Conservation (phyloP, 108 stramenopile genomes). For the Chaetoceros muelleri region DNA sequence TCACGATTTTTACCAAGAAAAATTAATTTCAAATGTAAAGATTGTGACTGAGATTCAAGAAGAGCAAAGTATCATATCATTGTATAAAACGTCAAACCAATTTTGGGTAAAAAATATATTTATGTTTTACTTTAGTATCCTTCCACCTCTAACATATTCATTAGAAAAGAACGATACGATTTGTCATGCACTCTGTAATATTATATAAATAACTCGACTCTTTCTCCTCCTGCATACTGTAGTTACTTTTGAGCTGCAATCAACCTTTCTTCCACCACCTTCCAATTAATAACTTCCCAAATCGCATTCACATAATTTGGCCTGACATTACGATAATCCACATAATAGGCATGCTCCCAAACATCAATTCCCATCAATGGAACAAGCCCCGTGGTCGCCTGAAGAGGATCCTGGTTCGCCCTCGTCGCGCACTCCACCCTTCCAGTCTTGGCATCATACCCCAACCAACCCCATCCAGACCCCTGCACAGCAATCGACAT, state of each 20-base stretch:
- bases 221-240: too few relatives aligned
- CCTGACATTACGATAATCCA: conserved; percentile 94
- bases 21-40: too few relatives aligned
- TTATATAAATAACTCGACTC: too few relatives aligned
- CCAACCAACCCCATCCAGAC: conserved; percentile 99
- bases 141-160: too few relatives aligned
- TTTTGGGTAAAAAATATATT: too few relatives aligned
- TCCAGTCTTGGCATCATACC: conserved; percentile 68
- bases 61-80: too few relatives aligned
- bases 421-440: conserved; percentile 77
- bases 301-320: conserved; percentile 93
- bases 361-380: conserved; percentile 98
- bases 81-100: too few relatives aligned
- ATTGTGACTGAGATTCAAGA: too few relatives aligned
- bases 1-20: too few relatives aligned
- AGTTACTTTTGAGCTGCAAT: conserved; percentile 32
- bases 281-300: conserved; percentile 90
- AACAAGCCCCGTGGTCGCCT: conserved; percentile 94
- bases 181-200: too few relatives aligned
- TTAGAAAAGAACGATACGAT: too few relatives aligned
- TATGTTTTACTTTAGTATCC: too few relatives aligned
- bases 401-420: conserved; percentile 95
- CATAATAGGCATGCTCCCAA: conserved; percentile 89
- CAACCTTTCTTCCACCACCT: conserved; percentile 63
- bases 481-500: conserved; percentile 91